phyloP scores from a whole-genome alignment of 805 yeast species.

The Candida vaughaniae region DNA sequence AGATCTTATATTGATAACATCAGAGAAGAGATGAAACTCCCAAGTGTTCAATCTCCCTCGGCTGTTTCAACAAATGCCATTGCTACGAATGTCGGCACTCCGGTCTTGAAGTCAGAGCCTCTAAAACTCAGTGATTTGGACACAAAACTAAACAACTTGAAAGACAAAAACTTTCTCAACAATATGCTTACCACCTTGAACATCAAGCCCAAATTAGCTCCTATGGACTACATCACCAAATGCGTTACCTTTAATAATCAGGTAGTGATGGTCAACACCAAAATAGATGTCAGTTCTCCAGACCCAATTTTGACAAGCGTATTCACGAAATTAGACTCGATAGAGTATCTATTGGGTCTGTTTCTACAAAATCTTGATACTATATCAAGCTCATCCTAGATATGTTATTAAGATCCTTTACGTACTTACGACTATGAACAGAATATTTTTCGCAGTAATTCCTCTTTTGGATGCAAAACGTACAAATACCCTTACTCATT shows the following conservation, averaged over 20 bases:
- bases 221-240: slow-evolving; percentile 57
- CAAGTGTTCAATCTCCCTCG: slow-evolving; percentile 13
- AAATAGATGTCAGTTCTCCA: slow-evolving; percentile 59
- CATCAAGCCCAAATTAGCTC: slow-evolving; percentile 26
- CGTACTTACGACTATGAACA: too few relatives aligned
- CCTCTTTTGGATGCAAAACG: too few relatives aligned
- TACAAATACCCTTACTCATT: too few relatives aligned
- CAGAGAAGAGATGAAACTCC: slow-evolving; percentile 50
- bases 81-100: slow-evolving; percentile 7
- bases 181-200: slow-evolving; percentile 9
- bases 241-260: slow-evolving; percentile 57
- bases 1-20: slow-evolving; percentile 59
- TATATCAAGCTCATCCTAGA: too few relatives aligned
- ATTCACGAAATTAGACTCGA: slow-evolving; percentile 59
- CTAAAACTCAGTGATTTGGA: slow-evolving; percentile 23
- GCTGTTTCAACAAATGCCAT: slow-evolving; percentile 3
- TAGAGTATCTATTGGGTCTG: slow-evolving; percentile 50
- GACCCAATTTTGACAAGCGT: slow-evolving; percentile 67
- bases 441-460: too few relatives aligned
- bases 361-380: slow-evolving; percentile 20
- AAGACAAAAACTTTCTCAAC: slow-evolving; percentile 7
- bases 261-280: slow-evolving; percentile 63
- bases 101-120: slow-evolving; percentile 15
- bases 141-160: slow-evolving; percentile 5
- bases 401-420: too few relatives aligned